Evolutionary conservation across 2,329 filamentous ascomycete species (phyloP).

Genomic region (Tolypocladium pustulatum): DNA sequence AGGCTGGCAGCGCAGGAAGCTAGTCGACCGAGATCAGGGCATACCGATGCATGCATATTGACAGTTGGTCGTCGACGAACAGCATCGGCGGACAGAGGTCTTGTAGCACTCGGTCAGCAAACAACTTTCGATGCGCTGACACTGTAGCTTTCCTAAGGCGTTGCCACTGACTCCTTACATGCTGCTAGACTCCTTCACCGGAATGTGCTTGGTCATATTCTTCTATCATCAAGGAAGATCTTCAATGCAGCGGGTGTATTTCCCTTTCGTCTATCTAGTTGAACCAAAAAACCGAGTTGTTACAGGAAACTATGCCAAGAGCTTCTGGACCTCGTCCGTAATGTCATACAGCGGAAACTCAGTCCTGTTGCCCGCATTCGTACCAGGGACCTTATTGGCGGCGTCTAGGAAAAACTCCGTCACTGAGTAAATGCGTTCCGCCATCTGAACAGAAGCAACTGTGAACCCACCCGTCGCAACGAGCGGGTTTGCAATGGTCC

Average conservation of each 20-base stretch:
- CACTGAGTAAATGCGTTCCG: neutral
- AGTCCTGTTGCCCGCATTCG: neutral
- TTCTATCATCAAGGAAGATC: neutral
- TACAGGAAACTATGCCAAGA: neutral
- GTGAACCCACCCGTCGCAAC: slow-evolving; percentile 5
- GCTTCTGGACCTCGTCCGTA: neutral
- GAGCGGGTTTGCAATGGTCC: slow-evolving; percentile 15
- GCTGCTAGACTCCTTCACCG: too few species aligned
- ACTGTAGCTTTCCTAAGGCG: too few species aligned
- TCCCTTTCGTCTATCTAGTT: neutral
- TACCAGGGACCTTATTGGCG: neutral
- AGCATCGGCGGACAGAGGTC: too few species aligned
- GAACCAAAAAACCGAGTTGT: neutral
- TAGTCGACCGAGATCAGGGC: too few species aligned
- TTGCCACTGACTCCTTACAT: too few species aligned
- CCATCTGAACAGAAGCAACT: slow-evolving; percentile 7
- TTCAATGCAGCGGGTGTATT: neutral
- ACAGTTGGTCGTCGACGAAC: too few species aligned
- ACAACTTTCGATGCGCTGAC: too few species aligned
- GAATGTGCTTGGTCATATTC: neutral
- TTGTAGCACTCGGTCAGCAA: too few species aligned
- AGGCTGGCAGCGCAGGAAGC: too few species aligned
- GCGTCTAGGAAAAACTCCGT: neutral
- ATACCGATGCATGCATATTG: too few species aligned
- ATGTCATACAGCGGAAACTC: neutral